These are phyloP conservation scores for Chalciporus sphaerocephalus DNA, from an alignment of 768 basidiomycete genomes.

Conservation along the genomic window DNA sequence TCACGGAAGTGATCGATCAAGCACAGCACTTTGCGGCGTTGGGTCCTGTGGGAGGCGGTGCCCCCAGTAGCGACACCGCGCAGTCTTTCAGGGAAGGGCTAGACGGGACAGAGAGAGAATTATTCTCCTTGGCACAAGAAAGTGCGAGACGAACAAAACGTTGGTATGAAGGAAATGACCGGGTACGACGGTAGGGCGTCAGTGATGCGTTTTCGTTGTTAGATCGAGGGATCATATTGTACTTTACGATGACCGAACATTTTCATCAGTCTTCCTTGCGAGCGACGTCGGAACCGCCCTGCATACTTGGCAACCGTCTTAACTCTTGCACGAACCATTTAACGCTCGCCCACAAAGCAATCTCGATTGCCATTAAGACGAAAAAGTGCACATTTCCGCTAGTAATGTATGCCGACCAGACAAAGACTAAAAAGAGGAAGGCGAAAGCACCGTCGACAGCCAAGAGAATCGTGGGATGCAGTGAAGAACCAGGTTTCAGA, in stretches of 20 bases:
- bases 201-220: not conserved
- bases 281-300: slow-evolving; percentile 4
- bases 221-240: not conserved
- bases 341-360: slow-evolving; percentile 70
- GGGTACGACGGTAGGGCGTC: slow-evolving; percentile 40
- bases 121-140: slow-evolving; percentile 83
- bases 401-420: slow-evolving; percentile 56
- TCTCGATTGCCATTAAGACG: slow-evolving; percentile 58
- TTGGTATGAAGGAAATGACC: slow-evolving; percentile 80
- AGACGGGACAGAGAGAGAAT: slow-evolving; percentile 87
- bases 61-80: slow-evolving; percentile 53
- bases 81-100: slow-evolving; percentile 86
- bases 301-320: slow-evolving; percentile 32
- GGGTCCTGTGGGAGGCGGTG: slow-evolving; percentile 52
- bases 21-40: slow-evolving; percentile 82
- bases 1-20: slow-evolving; percentile 79
- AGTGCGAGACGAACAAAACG: slow-evolving; percentile 69
- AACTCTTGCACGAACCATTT: slow-evolving; percentile 79
- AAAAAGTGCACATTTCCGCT: slow-evolving; percentile 65
- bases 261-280: slow-evolving; percentile 27
- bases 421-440: slow-evolving; percentile 54
- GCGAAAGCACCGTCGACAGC: slow-evolving; percentile 60
- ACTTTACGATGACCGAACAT: not conserved
- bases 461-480: slow-evolving; percentile 65
- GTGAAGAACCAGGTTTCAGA: slow-evolving; percentile 69